Conservation (phyloP, 2,329 filamentous ascomycete genomes). For the Trichophyton benhamiae region DNA sequence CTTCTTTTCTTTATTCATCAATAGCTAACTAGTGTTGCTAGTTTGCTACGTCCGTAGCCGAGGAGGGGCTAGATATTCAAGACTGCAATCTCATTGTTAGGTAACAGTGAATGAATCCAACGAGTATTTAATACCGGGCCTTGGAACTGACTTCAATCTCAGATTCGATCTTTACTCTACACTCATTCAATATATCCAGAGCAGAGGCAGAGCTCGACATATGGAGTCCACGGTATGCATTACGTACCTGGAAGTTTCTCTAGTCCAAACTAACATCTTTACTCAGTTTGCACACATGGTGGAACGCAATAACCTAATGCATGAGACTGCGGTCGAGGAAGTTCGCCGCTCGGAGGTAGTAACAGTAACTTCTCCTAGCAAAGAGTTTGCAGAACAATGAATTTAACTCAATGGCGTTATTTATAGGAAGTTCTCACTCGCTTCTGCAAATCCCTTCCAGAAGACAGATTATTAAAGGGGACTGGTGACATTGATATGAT, state of each 20-base stretch:
- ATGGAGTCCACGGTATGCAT: conserved; percentile 47
- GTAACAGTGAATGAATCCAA: conserved; percentile 14
- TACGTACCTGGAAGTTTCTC: background rate
- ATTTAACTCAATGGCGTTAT: background rate
- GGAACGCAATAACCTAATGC: conserved; percentile 56
- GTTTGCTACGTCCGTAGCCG: conserved; percentile 53
- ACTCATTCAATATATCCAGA: conserved; percentile 91
- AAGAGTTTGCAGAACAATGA: too few relatives aligned
- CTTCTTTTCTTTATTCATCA: background rate
- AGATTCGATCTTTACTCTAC: conserved; percentile 81
- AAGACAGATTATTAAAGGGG: conserved; percentile 56
- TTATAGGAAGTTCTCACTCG: conserved; percentile 47
- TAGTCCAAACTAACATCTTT: conserved; percentile 6
- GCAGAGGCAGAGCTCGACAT: conserved; percentile 72
- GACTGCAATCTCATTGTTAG: conserved; percentile 53
- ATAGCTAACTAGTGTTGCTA: conserved; percentile 13
- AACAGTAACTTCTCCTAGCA: background rate
- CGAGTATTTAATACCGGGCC: conserved; percentile 19
- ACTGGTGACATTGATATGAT: conserved; percentile 47
- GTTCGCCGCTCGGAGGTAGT: conserved; percentile 35
- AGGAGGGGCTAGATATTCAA: conserved; percentile 55
- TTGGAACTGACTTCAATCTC: conserved; percentile 25
- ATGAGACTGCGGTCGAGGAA: conserved; percentile 47
- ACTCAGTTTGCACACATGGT: conserved; percentile 64
- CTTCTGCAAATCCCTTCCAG: conserved; percentile 64